Percentiles rank a stretch among this genome's conserved stretches.
Evolutionary conservation across 2,329 filamentous ascomycete species (phyloP).

Genomic region (Apiospora saccharicola): DNA sequence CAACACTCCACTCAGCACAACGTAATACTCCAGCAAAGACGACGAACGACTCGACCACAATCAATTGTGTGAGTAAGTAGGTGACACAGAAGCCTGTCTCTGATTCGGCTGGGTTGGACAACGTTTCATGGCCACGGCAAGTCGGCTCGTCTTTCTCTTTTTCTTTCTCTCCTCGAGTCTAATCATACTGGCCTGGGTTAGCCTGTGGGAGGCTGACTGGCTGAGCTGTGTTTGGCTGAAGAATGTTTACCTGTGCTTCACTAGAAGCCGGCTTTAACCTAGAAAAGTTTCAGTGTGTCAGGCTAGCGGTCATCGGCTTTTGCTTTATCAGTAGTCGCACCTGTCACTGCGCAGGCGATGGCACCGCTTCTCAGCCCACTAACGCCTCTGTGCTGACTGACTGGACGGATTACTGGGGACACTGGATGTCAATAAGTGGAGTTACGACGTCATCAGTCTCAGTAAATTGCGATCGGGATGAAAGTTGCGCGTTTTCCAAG

Average conservation of each 20-base stretch:
- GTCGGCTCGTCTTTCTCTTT: neutral
- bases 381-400: neutral
- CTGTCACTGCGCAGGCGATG: neutral
- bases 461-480: constrained; percentile 7
- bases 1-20: neutral
- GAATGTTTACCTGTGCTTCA: constrained; percentile 1
- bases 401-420: neutral
- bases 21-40: neutral
- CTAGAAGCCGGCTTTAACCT: neutral
- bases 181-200: neutral
- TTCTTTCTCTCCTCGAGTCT: neutral
- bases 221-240: neutral
- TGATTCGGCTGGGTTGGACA: neutral
- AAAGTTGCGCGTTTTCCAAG: neutral
- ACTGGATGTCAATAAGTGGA: neutral
- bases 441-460: neutral
- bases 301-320: neutral
- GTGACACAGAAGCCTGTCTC: neutral
- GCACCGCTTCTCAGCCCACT: neutral
- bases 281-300: neutral
- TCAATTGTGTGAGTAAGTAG: neutral
- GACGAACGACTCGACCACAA: neutral
- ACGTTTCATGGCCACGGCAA: neutral
- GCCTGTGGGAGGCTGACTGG: neutral
- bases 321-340: neutral